A percentile compares a stretch with the other conserved stretches of the same genome.
Conservation (phyloP, 2,329 filamentous ascomycete genomes). For the Talaromyces sp. region DNA sequence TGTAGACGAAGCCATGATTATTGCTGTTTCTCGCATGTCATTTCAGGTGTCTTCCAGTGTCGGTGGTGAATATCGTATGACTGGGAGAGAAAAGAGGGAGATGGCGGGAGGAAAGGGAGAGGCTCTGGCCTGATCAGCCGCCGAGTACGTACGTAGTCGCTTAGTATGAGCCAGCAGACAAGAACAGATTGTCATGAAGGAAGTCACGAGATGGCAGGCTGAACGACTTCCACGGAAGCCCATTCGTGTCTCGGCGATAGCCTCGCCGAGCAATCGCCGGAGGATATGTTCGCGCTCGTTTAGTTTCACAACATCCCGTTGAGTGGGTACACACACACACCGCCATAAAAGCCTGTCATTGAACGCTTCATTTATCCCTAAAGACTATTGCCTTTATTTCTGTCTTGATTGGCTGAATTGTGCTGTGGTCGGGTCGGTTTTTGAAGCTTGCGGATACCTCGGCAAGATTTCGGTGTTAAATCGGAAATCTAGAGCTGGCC, state of each 20-base stretch:
- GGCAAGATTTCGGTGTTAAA: slow-evolving; percentile 6
- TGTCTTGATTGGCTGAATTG: background rate
- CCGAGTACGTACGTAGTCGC: too few species aligned
- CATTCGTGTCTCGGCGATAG: background rate
- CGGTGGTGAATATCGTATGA: background rate
- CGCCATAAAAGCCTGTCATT: background rate
- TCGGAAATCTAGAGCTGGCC: background rate
- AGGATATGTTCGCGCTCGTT: background rate
- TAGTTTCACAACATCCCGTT: background rate
- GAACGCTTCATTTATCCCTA: background rate
- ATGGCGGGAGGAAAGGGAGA: background rate
- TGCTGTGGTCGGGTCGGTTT: background rate
- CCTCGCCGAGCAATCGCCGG: slow-evolving; percentile 2
- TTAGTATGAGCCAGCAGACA: too few species aligned
- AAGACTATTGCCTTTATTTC: background rate
- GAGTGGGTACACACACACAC: background rate
- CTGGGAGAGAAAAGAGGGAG: background rate
- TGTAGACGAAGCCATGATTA: slow-evolving; percentile 6
- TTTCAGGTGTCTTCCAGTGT: background rate
- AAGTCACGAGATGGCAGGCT: background rate
- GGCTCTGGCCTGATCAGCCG: background rate
- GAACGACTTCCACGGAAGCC: background rate
- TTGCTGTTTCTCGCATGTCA: background rate
- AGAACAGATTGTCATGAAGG: background rate
- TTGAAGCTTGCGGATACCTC: background rate